Evolutionary conservation across 352 stramenopile genomes (phyloP).

Genomic region (Discostella stelligera): DNA sequence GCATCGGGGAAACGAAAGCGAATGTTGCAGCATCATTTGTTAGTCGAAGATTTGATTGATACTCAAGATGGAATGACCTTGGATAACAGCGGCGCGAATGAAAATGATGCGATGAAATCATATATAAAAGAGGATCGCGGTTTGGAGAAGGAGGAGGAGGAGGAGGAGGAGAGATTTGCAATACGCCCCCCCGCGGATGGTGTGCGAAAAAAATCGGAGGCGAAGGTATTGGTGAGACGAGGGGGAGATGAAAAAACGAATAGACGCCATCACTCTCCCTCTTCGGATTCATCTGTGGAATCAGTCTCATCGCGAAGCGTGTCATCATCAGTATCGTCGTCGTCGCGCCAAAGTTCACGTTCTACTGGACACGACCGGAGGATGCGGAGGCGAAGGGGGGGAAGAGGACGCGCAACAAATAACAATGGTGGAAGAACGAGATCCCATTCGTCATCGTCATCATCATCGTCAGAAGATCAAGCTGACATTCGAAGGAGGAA

Average conservation of each 20-base stretch:
- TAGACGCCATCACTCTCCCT: conserved; percentile 15
- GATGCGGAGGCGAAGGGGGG: background rate
- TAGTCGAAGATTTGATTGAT: conserved; percentile 51
- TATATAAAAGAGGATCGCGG: background rate
- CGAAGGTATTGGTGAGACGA: conserved; percentile 30
- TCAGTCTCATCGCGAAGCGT: background rate
- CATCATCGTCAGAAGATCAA: conserved; percentile 39
- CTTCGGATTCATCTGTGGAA: conserved; percentile 17
- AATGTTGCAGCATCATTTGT: conserved; percentile 53
- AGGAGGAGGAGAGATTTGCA: conserved; percentile 39
- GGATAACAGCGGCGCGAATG: background rate
- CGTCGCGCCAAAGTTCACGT: conserved; percentile 13
- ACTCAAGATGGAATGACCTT: background rate
- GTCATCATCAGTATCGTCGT: conserved; percentile 29
- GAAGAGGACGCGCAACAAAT: background rate
- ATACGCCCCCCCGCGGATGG: conserved; percentile 3
- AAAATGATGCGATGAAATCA: background rate
- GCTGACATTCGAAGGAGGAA: conserved; percentile 36
- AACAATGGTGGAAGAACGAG: background rate
- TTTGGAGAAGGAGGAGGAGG: conserved; percentile 27
- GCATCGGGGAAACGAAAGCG: conserved; percentile 34
- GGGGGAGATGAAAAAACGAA: conserved; percentile 16
- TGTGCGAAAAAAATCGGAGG: conserved; percentile 29
- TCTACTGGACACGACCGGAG: conserved; percentile 1
- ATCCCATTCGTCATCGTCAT: conserved; percentile 23